Conservation (phyloP, 805 yeast species). For the Wickerhamiella occidentalis region DNA sequence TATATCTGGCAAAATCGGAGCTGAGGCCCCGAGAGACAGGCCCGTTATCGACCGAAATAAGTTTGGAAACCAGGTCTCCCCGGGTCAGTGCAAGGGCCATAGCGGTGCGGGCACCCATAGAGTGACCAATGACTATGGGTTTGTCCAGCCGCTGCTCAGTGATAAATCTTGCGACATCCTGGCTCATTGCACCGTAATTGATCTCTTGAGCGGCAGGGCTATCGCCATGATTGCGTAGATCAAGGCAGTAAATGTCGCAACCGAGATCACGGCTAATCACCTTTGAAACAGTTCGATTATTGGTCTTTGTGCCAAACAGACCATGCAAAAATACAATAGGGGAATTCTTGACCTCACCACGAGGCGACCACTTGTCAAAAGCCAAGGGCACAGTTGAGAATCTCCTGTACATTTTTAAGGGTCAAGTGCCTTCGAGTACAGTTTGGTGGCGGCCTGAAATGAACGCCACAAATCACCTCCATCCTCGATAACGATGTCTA, state of each 20-base stretch:
- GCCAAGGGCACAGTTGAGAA: conserved; percentile 19
- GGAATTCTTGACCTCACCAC: conserved; percentile 1
- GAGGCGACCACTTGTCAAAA: conserved; percentile 21
- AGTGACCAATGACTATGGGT: conserved; percentile 32
- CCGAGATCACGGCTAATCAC: conserved; percentile 28
- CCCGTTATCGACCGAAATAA: conserved; percentile 80
- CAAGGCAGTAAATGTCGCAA: conserved; percentile 33
- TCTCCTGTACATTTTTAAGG: not conserved
- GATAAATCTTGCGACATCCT: conserved; percentile 72
- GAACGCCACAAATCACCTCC: not conserved
- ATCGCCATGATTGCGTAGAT: conserved; percentile 84
- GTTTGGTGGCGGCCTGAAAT: not conserved
- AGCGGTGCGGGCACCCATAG: conserved; percentile 79
- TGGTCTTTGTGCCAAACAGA: conserved; percentile 70
- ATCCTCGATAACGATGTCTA: not conserved
- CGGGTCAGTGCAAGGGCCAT: conserved; percentile 68
- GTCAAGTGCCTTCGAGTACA: not conserved
- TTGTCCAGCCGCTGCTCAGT: conserved; percentile 31
- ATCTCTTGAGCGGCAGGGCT: conserved; percentile 66
- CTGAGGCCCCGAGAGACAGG: conserved; percentile 57
- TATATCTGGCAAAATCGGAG: conserved; percentile 54
- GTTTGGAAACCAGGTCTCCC: conserved; percentile 48
- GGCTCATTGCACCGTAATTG: conserved; percentile 70
- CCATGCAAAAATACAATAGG: conserved; percentile 83
- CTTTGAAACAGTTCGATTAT: conserved; percentile 68